A percentile compares a stretch with the other conserved stretches of the same genome.
Conservation (phyloP, 1,284 basidiomycete genomes). For the Malassezia pachydermatis region DNA sequence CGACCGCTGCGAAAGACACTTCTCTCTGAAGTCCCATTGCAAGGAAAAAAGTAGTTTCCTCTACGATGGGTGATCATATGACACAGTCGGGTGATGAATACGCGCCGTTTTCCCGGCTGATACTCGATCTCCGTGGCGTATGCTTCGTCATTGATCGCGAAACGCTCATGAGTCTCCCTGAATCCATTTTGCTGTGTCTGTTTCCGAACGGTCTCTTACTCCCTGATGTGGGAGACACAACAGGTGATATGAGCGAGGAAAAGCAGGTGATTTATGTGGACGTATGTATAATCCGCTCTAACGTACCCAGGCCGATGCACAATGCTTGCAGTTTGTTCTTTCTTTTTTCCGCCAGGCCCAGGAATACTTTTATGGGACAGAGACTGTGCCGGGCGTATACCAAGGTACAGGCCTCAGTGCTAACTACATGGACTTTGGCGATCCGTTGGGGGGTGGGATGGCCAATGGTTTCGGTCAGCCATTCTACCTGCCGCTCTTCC, state of each 20-base stretch:
- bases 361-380: constrained; percentile 81
- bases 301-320: constrained; percentile 73
- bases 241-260: constrained; percentile 56
- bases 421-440: constrained; percentile 31
- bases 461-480: constrained; percentile 7
- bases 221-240: constrained; percentile 49
- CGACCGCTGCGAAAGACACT: too few relatives aligned
- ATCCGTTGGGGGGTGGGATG: constrained; percentile 30
- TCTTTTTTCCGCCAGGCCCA: constrained; percentile 79
- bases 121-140: constrained; percentile 79
- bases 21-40: too few relatives aligned
- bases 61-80: background rate
- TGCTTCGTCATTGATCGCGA: constrained; percentile 93
- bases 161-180: constrained; percentile 94
- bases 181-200: constrained; percentile 87
- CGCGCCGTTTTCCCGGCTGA: constrained; percentile 60
- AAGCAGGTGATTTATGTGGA: constrained; percentile 92
- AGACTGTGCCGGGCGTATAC: constrained; percentile 64
- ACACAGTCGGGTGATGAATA: background rate
- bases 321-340: constrained; percentile 86
- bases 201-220: constrained; percentile 96
- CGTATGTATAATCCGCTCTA: constrained; percentile 55
- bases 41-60: background rate
- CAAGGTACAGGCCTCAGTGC: constrained; percentile 22
- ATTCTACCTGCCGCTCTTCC: constrained; percentile 59